Evolutionary conservation across 106 monocot genomes (phyloP).

Genomic region (Allium cepa): DNA sequence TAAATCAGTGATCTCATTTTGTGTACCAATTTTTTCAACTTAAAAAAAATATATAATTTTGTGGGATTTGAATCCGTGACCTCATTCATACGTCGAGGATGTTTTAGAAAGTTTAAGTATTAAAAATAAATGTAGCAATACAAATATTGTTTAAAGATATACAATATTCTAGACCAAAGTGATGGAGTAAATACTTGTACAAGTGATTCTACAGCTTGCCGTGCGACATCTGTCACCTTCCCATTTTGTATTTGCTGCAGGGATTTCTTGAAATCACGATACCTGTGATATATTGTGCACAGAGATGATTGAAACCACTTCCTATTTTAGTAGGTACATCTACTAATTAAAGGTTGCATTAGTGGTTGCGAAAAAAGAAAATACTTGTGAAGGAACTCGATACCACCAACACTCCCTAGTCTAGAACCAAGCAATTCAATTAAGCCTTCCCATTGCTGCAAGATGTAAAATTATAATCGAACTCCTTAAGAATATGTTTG

Average conservation of each 20-base stretch:
- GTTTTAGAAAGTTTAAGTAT: too few relatives aligned
- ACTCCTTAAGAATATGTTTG: background rate
- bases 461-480: background rate
- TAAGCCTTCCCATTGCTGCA: constrained; percentile 97
- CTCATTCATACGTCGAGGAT: too few relatives aligned
- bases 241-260: constrained; percentile 47
- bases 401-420: constrained; percentile 75
- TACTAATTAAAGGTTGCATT: too few relatives aligned
- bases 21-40: too few relatives aligned
- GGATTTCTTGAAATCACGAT: constrained; percentile 87
- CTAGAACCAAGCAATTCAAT: constrained; percentile 85
- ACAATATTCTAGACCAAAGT: too few relatives aligned
- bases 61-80: too few relatives aligned
- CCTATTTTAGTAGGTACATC: too few relatives aligned
- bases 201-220: constrained; percentile 55
- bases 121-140: too few relatives aligned
- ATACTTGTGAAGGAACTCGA: constrained; percentile 94
- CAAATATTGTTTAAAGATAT: too few relatives aligned
- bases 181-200: constrained; percentile 39
- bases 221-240: constrained; percentile 32
- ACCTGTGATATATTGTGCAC: constrained; percentile 32
- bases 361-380: background rate
- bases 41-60: too few relatives aligned
- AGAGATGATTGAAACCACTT: background rate
- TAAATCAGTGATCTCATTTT: too few relatives aligned